Base-by-base conservation (phyloP, 805 yeast genomes). In the Metschnikowia noctiluminum region DNA sequence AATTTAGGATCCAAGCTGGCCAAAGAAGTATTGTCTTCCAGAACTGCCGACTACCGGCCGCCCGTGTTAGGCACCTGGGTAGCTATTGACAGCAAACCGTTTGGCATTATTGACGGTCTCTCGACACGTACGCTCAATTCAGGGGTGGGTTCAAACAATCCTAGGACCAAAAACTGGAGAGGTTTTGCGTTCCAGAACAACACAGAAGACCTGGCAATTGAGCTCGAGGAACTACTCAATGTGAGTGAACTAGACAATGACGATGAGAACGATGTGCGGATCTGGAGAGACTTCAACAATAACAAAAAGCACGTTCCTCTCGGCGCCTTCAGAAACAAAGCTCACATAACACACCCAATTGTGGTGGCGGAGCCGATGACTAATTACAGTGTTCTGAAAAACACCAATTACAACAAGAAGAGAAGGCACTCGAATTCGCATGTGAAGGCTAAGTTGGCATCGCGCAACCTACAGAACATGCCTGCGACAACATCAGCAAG, bases 11-110 rank as follows among this genome's bases (percentile, higher is more conserved):
- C 87, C 10, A 87, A 89, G 57, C 85, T 89, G n/a, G 85, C 84
- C n/a, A 90, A 92, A 54, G 98, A 92, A 65, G 89, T 92, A 6
- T 79, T 92, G n/a, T 85, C 96, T 6, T 85, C 96, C 1, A 85
- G 90, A 43, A 83, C 86, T 6, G 86, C 88, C 26, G 89, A 91
- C 45, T 82, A 89, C 53, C 73, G 96, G 46, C 97, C 98, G 5
- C 99, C 99, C 2, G 80, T 88, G 28, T 73, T 92, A 49, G 98
- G 97, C 0, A 85, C 96, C 2, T 92, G 97, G 95, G 83, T 86
- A 34, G 85, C 95, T 6, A 80, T 85, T 44, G 79, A 74, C 40
- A 80, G 80, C 44, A 84, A 89, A 59, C 97, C 96, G 1, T 89
- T 87, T 65, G 95, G 97, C 21, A 89, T 92, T 50, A 92, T 92